Evolutionary conservation across 257 asterid species (phyloP).

Genomic region (Solanum sitiens): DNA sequence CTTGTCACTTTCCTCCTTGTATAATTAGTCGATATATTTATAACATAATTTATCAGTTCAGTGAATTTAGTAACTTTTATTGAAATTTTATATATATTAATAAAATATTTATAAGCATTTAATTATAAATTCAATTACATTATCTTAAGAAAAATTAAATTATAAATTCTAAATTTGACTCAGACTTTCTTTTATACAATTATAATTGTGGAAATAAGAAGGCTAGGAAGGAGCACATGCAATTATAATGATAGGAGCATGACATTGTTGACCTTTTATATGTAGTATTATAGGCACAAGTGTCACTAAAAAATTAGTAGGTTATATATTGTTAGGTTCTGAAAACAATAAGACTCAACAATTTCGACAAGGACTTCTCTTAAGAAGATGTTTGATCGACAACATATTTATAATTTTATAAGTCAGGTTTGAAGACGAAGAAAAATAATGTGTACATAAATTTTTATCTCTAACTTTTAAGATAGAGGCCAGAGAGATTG

Average conservation of each 20-base stretch:
- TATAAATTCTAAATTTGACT: not conserved
- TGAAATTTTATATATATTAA: not conserved
- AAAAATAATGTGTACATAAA: too few species aligned
- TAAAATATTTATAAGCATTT: not conserved
- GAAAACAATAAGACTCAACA: not conserved
- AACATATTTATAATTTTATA: not conserved
- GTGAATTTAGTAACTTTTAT: not conserved
- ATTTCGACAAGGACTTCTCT: not conserved
- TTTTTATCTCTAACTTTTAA: too few species aligned
- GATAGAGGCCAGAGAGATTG: rapidly evolving
- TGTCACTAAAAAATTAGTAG: not conserved
- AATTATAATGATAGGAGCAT: conserved; percentile 4
- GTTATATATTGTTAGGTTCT: conserved; percentile 8
- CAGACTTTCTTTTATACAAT: too few species aligned
- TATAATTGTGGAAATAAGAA: not conserved
- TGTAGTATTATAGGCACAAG: not conserved
- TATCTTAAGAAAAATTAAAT: not conserved
- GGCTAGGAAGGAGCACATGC: not conserved
- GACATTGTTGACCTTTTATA: conserved; percentile 32
- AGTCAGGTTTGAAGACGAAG: too few species aligned
- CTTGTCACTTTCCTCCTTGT: not conserved
- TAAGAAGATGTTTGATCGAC: not conserved
- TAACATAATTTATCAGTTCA: not conserved
- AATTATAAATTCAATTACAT: not conserved
- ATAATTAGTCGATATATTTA: not conserved